Base-by-base conservation (phyloP, 768 basidiomycete genomes). In the Mycena latifolia region DNA sequence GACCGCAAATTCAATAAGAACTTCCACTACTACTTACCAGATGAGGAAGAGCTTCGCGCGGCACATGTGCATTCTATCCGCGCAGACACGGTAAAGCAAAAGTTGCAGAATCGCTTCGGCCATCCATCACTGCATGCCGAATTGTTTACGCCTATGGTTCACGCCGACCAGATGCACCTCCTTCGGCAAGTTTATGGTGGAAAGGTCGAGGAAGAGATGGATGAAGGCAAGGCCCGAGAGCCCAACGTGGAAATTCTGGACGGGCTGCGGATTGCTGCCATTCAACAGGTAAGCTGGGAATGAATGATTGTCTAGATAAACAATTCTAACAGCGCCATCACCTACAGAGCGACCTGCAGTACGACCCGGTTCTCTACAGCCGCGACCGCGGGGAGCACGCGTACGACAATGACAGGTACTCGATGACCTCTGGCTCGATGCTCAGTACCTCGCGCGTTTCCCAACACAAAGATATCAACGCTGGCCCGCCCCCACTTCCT, bases 111-210 rank as follows among this genome's bases (percentile, higher is more conserved):
- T 72, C 88, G 94, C 27, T 96, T 95, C 80, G 89, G 92, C 1
- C 93, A 96, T 75, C 93, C 95, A 1, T 89, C 92, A 15, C 80
- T 96, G 31, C 87, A 91, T 57, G 76, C 82, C 9, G 89, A 92
- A 55, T 81, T 93, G 58, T 89, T 91, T 73, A 89, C 87, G 17
- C 91, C 89, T 0, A 88, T 90, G 88, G 74, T 92, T 17, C 91
- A 89, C 65, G 85, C 65, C 14, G 65, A 71, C 33, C 65, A 69
- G 48, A 65, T 68, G 65, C 41, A 43, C 2, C 47, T 56, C 12
- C 59, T 69, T 7, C 50, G 58, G 18, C 61, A 69, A 35, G 58
- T 69, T 0, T 69, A 69, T 52, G 63, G 39, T 12, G 62, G 67
- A 18, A 69, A 64, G 41, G 51, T 69, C 39, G 67, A 64, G 31